A percentile compares a stretch with the other conserved stretches of the same genome.
These are phyloP conservation scores for Penicillium coprophilum DNA, from an alignment of 495 filamentous ascomycete genomes.

Conservation along the genomic window DNA sequence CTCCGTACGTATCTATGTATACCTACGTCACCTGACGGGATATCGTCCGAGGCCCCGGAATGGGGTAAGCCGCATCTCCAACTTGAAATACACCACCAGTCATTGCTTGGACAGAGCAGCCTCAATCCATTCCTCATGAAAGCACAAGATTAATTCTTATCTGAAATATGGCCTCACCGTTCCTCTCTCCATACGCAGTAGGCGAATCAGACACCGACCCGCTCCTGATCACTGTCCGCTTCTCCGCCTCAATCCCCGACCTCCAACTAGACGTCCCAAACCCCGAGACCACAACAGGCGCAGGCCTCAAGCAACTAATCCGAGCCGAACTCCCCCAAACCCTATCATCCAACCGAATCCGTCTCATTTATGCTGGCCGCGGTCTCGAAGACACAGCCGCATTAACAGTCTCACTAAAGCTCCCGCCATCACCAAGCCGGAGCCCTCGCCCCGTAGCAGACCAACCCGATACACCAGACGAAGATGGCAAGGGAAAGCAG, in stretches of 20 bases:
- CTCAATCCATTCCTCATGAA: constrained; percentile 1
- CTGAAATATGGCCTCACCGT: constrained; percentile 19
- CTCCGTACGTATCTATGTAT: no score
- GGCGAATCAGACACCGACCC: constrained; percentile 38
- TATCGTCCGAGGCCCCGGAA: constrained; percentile 8
- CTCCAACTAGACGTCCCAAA: constrained; percentile 70
- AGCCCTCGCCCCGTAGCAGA: constrained; percentile 22
- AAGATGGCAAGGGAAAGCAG: constrained; percentile 57
- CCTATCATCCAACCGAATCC: constrained; percentile 65
- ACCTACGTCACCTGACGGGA: constrained; percentile 20
- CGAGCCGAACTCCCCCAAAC: constrained; percentile 64
- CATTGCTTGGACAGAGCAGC: neutral
- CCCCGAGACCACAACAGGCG: constrained; percentile 66
- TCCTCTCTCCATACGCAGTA: constrained; percentile 21
- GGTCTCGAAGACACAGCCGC: constrained; percentile 71
- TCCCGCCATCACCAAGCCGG: constrained; percentile 53
- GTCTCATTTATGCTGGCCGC: constrained; percentile 85
- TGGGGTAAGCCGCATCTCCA: constrained; percentile 9
- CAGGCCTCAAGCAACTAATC: constrained; percentile 78
- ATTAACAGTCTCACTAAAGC: constrained; percentile 62
- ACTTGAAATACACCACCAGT: neutral
- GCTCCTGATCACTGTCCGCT: constrained; percentile 78
- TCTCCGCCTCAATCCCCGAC: constrained; percentile 81
- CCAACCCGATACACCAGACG: constrained; percentile 33
- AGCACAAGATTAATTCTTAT: neutral